phyloP scores from a whole-genome alignment of 306 rosid species.

The Acmispon strigosus region DNA sequence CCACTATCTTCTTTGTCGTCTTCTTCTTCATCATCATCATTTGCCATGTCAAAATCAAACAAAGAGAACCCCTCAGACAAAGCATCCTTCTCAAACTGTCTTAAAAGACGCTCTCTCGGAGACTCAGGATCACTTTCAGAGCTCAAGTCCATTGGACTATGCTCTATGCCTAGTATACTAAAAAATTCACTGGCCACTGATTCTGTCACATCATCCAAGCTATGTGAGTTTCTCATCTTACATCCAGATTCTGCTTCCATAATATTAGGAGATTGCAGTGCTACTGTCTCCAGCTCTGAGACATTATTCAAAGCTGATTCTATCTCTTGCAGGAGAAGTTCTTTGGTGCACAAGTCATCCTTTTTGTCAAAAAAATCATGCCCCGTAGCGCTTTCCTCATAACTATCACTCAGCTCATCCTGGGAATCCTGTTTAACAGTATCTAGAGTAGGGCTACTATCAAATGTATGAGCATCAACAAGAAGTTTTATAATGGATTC shows the following conservation, averaged over 20 bases:
- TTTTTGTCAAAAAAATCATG: conserved; percentile 24
- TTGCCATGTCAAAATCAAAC: conserved; percentile 43
- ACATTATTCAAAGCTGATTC: conserved; percentile 60
- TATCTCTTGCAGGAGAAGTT: conserved; percentile 65
- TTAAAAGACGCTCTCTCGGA: conserved; percentile 81
- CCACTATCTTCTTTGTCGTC: not conserved
- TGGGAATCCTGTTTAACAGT: conserved; percentile 12
- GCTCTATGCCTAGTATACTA: conserved; percentile 54
- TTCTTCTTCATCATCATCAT: conserved; percentile 31
- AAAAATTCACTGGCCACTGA: conserved; percentile 68
- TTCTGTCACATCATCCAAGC: conserved; percentile 66
- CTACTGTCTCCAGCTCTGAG: conserved; percentile 50
- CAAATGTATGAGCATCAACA: conserved; percentile 34
- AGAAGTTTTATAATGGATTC: conserved; percentile 29
- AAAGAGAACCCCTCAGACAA: conserved; percentile 59
- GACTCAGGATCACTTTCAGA: conserved; percentile 74
- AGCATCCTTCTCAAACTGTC: conserved; percentile 77
- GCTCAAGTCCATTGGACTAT: conserved; percentile 51
- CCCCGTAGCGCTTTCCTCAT: conserved; percentile 19
- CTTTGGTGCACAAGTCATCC: conserved; percentile 38
- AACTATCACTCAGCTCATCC: conserved; percentile 30
- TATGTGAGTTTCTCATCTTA: conserved; percentile 31
- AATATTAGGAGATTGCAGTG: conserved; percentile 51
- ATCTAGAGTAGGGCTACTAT: conserved; percentile 8
- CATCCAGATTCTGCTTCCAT: conserved; percentile 30